Evolutionary conservation across 352 stramenopile species (phyloP).

Genomic region (Salisapilia sapeloensis): DNA sequence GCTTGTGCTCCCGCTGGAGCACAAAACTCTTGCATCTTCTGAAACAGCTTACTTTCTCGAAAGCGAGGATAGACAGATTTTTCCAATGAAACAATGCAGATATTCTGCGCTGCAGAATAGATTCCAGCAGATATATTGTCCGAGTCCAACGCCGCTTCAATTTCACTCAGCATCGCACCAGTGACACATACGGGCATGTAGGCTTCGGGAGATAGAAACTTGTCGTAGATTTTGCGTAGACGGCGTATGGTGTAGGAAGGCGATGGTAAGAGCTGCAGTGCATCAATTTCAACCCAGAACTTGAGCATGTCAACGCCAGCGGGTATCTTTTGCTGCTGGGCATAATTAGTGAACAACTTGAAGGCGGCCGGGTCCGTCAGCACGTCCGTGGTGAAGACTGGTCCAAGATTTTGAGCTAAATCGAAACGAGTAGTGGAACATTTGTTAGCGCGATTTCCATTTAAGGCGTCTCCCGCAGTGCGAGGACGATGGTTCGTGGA

Average conservation of each 20-base stretch:
- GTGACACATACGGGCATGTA: slow-evolving; percentile 61
- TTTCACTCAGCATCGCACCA: slow-evolving; percentile 38
- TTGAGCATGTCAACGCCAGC: slow-evolving; percentile 42
- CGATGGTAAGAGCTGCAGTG: slow-evolving; percentile 48
- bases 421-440: too few relatives aligned
- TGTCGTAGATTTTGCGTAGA: slow-evolving; percentile 76
- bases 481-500: too few relatives aligned
- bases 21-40: slow-evolving; percentile 63
- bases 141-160: slow-evolving; percentile 33
- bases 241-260: slow-evolving; percentile 67
- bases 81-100: slow-evolving; percentile 50
- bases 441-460: too few relatives aligned
- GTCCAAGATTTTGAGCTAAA: slow-evolving; percentile 50
- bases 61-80: slow-evolving; percentile 64
- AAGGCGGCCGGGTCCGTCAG: slow-evolving; percentile 49
- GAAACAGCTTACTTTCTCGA: slow-evolving; percentile 52
- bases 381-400: slow-evolving; percentile 68
- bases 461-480: too few relatives aligned
- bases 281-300: slow-evolving; percentile 74
- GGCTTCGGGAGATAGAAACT: slow-evolving; percentile 59
- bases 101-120: slow-evolving; percentile 38
- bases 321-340: slow-evolving; percentile 30
- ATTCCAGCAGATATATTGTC: slow-evolving; percentile 59
- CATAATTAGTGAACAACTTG: slow-evolving; percentile 52
- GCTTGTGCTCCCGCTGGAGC: slow-evolving; percentile 11